phyloP scores from a whole-genome alignment of 768 basidiomycete genomes.

The Lactarius pseudohatsudake region DNA sequence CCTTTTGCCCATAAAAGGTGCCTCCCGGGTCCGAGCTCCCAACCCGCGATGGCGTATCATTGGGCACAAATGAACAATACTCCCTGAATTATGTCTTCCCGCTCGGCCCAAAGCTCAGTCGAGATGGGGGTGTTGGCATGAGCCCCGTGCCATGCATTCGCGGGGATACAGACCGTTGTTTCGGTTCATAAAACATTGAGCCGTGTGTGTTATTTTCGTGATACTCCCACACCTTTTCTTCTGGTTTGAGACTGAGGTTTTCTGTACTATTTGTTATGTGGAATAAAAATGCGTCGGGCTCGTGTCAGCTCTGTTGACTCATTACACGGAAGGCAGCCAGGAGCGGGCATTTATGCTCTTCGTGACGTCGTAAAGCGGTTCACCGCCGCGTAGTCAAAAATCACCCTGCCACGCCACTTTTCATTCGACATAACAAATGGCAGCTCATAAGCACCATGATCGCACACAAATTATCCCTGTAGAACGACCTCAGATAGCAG shows the following conservation, averaged over 20 bases:
- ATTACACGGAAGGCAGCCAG: background rate
- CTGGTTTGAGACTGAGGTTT: background rate
- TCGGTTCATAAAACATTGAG: background rate
- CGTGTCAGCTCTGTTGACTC: background rate
- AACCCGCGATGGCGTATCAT: slow-evolving; percentile 73
- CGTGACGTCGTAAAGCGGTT: background rate
- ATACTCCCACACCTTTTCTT: background rate
- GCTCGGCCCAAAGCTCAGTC: slow-evolving; percentile 4
- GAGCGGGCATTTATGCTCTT: background rate
- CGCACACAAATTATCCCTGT: too few species aligned
- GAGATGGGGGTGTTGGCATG: slow-evolving; percentile 7
- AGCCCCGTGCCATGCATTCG: background rate
- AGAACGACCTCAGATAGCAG: too few species aligned
- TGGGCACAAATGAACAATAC: slow-evolving; percentile 57
- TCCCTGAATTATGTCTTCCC: slow-evolving; percentile 6
- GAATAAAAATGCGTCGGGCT: background rate
- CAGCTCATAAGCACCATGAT: background rate
- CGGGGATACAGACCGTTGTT: slow-evolving; percentile 16
- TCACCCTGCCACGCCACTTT: background rate
- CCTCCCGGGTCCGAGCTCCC: slow-evolving; percentile 59
- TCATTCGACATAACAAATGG: too few species aligned
- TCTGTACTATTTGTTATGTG: background rate
- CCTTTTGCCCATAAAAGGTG: slow-evolving; percentile 73
- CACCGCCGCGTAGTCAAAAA: background rate
- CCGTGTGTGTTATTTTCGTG: background rate